Evolutionary conservation across 2,329 filamentous ascomycete species (phyloP), one percentile per base, ranked within the genome.

Genomic region (Xylariaceae sp.): DNA sequence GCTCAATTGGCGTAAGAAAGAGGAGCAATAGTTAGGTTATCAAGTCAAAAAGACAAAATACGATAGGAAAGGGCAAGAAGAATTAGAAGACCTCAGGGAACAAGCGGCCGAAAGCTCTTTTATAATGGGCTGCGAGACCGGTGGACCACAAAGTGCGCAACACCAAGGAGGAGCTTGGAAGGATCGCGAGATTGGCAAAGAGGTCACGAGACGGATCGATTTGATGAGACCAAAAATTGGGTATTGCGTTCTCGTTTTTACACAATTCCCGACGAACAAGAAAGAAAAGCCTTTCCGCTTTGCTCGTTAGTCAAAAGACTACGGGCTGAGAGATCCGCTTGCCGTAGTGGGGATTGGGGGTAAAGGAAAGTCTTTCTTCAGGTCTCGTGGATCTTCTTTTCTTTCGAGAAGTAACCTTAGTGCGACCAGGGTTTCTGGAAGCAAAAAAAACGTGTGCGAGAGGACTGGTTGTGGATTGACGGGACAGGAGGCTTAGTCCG

Each of bases 201-300:
- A 17, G 45, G 48, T 51, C 50, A 51, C 50, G 49, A 45, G 45
- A 49, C n/a, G n/a, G 42, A 42, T 37, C 21, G 23, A 43, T 53
- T 51, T 53, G 50, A 53, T 51, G 51, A 54, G 51, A 32, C n/a
- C n/a, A n/a, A n/a, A n/a, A 44, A 53, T 47, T 51, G 48, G 45
- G 37, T 46, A 53, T 51, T 33, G 40, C 32, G 40, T 34, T 41
- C 42, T 40, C 45, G 37, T 39, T 40, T 37, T 41, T 38, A 40
- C 41, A 39, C 38, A 47, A 40, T 44, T 43, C 46, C 49, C 48
- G 39, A 40, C 34, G 32, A 42, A 45, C 39, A 19, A 19, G 16
- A 44, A 21, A 20, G 22, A 40, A 33, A 40, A 40, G 45, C 44
- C 40, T 38, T 48, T 27, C 48, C 39, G 45, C 45, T 50, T 50